A percentile compares a stretch with the other conserved stretches of the same genome.
Conservation (phyloP, 441 rosid species). For the Croton laevigatus region DNA sequence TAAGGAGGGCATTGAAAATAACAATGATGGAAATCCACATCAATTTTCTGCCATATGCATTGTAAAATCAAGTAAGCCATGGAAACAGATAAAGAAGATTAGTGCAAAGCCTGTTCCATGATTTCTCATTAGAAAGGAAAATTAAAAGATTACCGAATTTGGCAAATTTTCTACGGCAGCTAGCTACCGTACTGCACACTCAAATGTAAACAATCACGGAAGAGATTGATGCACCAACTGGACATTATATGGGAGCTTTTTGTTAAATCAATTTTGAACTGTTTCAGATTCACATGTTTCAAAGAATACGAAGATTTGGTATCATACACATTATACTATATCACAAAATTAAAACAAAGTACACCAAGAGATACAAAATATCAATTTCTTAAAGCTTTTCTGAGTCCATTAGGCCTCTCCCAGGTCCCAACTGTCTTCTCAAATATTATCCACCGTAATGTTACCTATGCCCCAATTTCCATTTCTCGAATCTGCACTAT, state of each 20-base stretch:
- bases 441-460: not conserved
- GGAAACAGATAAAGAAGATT: too few relatives aligned
- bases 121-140: not conserved
- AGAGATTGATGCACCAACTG: not conserved
- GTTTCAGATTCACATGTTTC: conserved; percentile 27
- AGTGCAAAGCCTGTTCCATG: too few relatives aligned
- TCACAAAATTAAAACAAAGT: conserved; percentile 29
- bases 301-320: conserved; percentile 44
- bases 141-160: not conserved
- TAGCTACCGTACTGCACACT: not conserved
- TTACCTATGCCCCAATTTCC: conserved; percentile 1
- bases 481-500: conserved; percentile 10
- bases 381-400: conserved; percentile 17
- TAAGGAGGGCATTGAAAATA: too few relatives aligned
- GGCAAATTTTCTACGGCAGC: not conserved
- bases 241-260: conserved; percentile 25
- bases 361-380: conserved; percentile 25
- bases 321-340: conserved; percentile 38
- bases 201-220: not conserved
- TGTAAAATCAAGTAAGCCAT: too few relatives aligned
- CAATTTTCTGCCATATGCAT: too few relatives aligned
- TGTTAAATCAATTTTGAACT: conserved; percentile 22
- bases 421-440: conserved; percentile 10
- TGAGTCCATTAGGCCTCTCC: conserved; percentile 12
- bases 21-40: too few relatives aligned